A percentile compares a stretch with the other conserved stretches of the same genome.
These are phyloP conservation scores for Chlamydomonas incerta DNA, from an alignment of 139 green algal species.

Conservation along the genomic window DNA sequence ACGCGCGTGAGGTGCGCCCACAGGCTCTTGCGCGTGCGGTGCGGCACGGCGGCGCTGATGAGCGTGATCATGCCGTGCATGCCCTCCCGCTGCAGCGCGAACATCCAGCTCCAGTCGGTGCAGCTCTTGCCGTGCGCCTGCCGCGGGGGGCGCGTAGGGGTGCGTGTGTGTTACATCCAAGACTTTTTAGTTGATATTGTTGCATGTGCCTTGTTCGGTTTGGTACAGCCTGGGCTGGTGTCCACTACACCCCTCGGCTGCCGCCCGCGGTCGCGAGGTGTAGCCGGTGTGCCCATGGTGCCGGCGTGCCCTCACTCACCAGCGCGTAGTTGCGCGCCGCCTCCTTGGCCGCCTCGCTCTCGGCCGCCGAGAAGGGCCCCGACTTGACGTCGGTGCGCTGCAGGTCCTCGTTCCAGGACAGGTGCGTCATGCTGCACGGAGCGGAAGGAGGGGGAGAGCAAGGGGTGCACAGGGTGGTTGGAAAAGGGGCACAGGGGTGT, in stretches of 20 bases:
- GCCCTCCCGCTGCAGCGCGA: constrained; percentile 31
- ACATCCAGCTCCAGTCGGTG: constrained; percentile 39
- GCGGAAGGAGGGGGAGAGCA: not conserved
- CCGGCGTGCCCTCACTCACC: too few relatives aligned
- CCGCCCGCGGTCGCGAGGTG: too few relatives aligned
- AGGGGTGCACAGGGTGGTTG: not conserved
- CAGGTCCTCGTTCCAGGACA: constrained; percentile 60
- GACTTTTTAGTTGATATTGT: too few relatives aligned
- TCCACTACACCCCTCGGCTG: too few relatives aligned
- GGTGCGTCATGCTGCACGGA: constrained; percentile 16
- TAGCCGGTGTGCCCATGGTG: too few relatives aligned
- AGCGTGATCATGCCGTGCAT: constrained; percentile 53
- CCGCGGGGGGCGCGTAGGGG: not conserved
- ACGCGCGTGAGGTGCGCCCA: constrained; percentile 67
- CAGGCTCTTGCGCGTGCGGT: constrained; percentile 76
- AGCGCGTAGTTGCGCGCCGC: constrained; percentile 25
- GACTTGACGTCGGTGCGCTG: constrained; percentile 70
- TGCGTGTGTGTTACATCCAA: too few relatives aligned
- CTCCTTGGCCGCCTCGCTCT: constrained; percentile 27
- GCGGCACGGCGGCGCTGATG: constrained; percentile 66
- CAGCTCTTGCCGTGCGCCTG: constrained; percentile 41
- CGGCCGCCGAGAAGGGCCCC: constrained; percentile 61
- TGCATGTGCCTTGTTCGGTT: too few relatives aligned
- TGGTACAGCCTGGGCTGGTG: too few relatives aligned
- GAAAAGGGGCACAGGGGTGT: not conserved